Evolutionary conservation across 345 rosid genomes (phyloP).

Genomic region (Trapa bicornis): DNA sequence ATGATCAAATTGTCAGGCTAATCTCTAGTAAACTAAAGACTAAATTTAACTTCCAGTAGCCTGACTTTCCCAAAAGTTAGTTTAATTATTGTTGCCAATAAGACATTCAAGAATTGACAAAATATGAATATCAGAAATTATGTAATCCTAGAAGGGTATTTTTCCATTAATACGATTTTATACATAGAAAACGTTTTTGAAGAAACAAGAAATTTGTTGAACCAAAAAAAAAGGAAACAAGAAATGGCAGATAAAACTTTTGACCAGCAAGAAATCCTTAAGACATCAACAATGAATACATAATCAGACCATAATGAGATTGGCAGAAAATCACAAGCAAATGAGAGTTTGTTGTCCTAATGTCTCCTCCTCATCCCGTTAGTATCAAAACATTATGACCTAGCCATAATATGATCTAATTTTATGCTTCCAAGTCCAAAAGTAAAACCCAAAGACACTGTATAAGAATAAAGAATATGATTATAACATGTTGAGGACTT

Average conservation of each 20-base stretch:
- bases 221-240: neutral
- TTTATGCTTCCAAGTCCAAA: neutral
- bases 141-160: neutral
- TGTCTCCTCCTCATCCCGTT: neutral
- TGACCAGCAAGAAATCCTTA: neutral
- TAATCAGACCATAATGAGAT: neutral
- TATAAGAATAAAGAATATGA: neutral
- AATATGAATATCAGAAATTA: neutral
- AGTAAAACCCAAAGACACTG: neutral
- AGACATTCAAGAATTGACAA: neutral
- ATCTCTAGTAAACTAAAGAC: neutral
- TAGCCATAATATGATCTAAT: neutral
- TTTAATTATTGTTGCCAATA: neutral
- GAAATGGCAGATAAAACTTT: neutral
- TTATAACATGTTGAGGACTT: constrained; percentile 6
- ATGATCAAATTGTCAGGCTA: neutral
- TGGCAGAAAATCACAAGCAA: neutral
- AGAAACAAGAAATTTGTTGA: neutral
- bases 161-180: neutral
- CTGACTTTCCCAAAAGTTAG: neutral
- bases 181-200: neutral
- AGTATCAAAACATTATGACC: neutral
- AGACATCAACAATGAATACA: neutral
- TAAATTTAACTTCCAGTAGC: neutral
- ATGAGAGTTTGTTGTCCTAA: neutral